These are phyloP conservation scores for Curvularia sp. DNA, from an alignment of 2,329 filamentous ascomycete species.

Conservation along the genomic window DNA sequence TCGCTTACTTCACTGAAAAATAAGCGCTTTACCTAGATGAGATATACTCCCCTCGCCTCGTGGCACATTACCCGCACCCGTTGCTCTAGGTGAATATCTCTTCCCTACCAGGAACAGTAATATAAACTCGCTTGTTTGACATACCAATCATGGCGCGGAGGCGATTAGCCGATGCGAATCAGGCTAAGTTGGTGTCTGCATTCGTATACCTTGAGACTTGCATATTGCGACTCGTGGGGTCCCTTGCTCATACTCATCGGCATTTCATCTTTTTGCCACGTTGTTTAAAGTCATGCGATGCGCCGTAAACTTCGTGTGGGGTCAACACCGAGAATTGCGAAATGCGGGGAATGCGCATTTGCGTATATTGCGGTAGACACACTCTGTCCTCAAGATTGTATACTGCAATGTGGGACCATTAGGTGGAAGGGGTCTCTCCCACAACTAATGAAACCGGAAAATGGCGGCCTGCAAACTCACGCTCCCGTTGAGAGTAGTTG, in stretches of 20 bases:
- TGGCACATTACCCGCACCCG: slow-evolving; percentile 11
- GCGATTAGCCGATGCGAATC: slow-evolving; percentile 16
- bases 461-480: no score
- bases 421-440: neutral
- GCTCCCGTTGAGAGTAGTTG: no score
- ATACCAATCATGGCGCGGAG: neutral
- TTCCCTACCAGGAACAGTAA: slow-evolving; percentile 2
- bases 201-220: slow-evolving; percentile 2
- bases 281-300: slow-evolving; percentile 7
- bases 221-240: slow-evolving; percentile 11
- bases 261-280: slow-evolving; percentile 18
- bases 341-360: slow-evolving; percentile 6
- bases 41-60: slow-evolving; percentile 3
- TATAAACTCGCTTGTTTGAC: slow-evolving; percentile 6
- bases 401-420: slow-evolving; percentile 14
- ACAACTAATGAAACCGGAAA: no score
- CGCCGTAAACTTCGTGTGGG: slow-evolving; percentile 18
- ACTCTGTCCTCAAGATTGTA: neutral
- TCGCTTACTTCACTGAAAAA: slow-evolving; percentile 13
- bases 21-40: slow-evolving; percentile 14
- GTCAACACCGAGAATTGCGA: slow-evolving; percentile 9
- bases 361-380: slow-evolving; percentile 21
- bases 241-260: slow-evolving; percentile 13
- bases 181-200: neutral
- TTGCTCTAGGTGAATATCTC: neutral